Base-by-base conservation (phyloP, 1,139 yeast species). In the Kodamaea ohmeri region DNA sequence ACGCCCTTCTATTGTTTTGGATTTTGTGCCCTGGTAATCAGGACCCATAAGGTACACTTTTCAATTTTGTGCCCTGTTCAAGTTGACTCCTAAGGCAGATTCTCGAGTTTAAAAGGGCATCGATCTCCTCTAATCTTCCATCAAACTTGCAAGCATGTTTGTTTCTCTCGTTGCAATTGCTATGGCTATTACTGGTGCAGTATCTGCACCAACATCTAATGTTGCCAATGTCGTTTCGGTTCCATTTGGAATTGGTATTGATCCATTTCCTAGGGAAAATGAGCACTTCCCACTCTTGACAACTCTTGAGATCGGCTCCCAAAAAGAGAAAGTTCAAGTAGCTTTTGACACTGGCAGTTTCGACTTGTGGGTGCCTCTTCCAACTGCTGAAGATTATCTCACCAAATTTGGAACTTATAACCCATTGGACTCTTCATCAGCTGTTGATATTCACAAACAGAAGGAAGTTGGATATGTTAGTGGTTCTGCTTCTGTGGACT, bases 291-390 rank as follows among this genome's bases (percentile, higher is more conserved):
- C 25, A 4, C 14, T 22, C 4, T 4, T 24, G 9, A 16, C 35
- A 4, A 15, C 20, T 6, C 5, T 33, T 16, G 25, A 33, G 25
- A n/a, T 33, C 12, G 36, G 36, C 4, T 25, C 28, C 8, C 25
- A 33, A 48, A 53, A 64, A 4, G 68, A 80, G 24, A 63, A 63
- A 3, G 79, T 80, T 2, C 58, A 78, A 41, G 57, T 82, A 9
- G 19, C 15, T 13, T 4, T 27, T 31, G 88, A 81, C 52, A 79
- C 87, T 4, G 88, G 87, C 1, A 78, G 85, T 3, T 69, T 83
- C 7, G 89, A 82, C 54, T 59, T 80, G 45, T 82, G 88, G 87
- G 73, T 80, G 26, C 48, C 51, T 27, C 20, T 16, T 14, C 30
- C 30, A 25, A 13, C 29, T 6, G 20, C 30, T 7, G 9, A 4